These are phyloP conservation scores for Chondrus crispus DNA, from an alignment of 23 red algal species.

Conservation along the genomic window DNA sequence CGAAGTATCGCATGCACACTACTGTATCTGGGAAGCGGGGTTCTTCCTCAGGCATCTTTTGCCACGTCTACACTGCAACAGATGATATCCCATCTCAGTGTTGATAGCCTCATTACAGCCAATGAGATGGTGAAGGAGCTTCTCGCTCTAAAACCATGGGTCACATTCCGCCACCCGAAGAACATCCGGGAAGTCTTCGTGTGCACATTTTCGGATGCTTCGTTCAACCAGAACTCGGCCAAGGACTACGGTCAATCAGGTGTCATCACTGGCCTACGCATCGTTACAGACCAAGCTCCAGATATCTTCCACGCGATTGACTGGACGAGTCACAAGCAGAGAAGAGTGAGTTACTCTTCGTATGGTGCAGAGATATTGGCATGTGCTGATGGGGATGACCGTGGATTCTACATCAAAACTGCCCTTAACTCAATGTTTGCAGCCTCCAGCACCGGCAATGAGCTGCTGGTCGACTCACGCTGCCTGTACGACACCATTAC, in stretches of 20 bases:
- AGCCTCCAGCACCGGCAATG: too few relatives aligned
- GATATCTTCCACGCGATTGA: background rate
- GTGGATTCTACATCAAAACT: background rate
- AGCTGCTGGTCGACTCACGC: too few relatives aligned
- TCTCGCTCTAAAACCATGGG: background rate
- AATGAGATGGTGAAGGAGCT: background rate
- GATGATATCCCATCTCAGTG: background rate
- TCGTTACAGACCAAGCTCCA: background rate
- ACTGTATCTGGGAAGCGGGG: background rate
- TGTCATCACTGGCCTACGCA: background rate
- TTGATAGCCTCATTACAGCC: background rate
- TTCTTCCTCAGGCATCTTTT: background rate
- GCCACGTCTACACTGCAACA: background rate
- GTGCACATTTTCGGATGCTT: background rate
- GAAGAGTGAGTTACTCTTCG: background rate
- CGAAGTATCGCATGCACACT: background rate
- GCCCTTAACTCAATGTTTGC: too few relatives aligned
- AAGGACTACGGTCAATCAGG: background rate
- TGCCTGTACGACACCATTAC: too few relatives aligned
- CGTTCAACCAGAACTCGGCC: background rate
- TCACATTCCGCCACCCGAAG: background rate
- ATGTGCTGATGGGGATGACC: background rate
- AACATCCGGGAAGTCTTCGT: background rate
- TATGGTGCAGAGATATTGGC: constrained; percentile 8
- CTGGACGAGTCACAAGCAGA: constrained; percentile 14